Base-by-base conservation (phyloP, 345 rosid species). In the Excoecaria agallocha region DNA sequence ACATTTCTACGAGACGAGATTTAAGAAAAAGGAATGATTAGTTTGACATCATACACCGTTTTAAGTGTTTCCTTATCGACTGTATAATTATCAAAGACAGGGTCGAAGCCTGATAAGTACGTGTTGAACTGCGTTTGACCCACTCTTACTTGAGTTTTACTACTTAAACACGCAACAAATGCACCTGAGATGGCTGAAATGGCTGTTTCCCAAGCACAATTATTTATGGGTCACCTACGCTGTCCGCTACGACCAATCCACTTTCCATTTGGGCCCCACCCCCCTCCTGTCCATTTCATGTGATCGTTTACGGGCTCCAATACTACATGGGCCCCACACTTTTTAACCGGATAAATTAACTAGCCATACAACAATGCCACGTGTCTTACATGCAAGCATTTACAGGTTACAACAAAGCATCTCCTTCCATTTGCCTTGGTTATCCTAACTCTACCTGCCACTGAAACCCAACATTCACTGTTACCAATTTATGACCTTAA, bases 311-410 rank as follows among this genome's bases (percentile, higher is more conserved):
- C 68, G 68, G 68, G 43, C 68, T 39, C 48, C 68, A 4, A 64
- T 12, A 64, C 68, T 9, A 10, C 9, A 7, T 12, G n/a, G 20
- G 2, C 4, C 46, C 48, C 22, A 15, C 67, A 1, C n/a, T n/a
- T 8, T 4, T 24, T 60, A 64, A 13, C 59, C 3, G 16, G 0
- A 55, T 54, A 22, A 17, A 13, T 22, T 41, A 0, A 43, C 62
- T 22, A 45, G 2, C 49, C 55, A 5, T 8, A 13, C 39, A 3
- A 48, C 6, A 8, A 16, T 8, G 68, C 76, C 76, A 63, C 69
- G 69, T 73, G 69, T 63, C 68, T 3, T 20, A 8, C 76, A 73
- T 63, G 76, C 76, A 73, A 15, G 8, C 37, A 48, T 55, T 55
- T 55, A 4, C 59, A 55, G 19, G 6, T 55, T 55, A 25, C 15